Conservation (phyloP, 257 asterid genomes). For the Solanum rostratum region DNA sequence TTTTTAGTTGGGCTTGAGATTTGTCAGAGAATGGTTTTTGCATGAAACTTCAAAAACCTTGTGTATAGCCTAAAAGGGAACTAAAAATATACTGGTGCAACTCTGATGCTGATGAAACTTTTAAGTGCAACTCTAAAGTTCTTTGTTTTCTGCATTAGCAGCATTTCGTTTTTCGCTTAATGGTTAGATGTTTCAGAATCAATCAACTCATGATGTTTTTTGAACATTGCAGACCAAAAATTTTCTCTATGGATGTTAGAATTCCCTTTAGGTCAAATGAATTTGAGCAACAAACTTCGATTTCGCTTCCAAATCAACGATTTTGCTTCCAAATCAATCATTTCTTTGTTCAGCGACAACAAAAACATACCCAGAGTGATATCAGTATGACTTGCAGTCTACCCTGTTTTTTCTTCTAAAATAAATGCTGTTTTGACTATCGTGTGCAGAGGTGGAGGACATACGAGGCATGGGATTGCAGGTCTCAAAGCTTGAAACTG, state of each 20-base stretch:
- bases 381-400: neutral
- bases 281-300: neutral
- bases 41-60: neutral
- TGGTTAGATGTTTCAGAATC: neutral
- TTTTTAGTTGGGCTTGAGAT: neutral
- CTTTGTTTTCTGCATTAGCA: neutral
- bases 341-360: neutral
- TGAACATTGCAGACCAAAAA: neutral
- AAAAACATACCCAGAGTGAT: neutral
- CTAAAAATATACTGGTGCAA: neutral
- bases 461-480: slow-evolving; percentile 96
- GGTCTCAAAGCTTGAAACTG: slow-evolving; percentile 87
- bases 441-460: slow-evolving; percentile 60
- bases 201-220: neutral
- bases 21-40: neutral
- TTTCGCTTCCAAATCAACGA: neutral
- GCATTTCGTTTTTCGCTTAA: neutral
- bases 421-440: neutral
- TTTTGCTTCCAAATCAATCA: neutral
- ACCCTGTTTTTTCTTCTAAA: neutral
- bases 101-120: neutral
- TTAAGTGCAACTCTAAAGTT: neutral
- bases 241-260: neutral
- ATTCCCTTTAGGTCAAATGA: neutral
- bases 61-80: neutral